Evolutionary conservation across 495 filamentous ascomycete species (phyloP), one percentile per base, ranked within the genome.

Genomic region (Xanthoparmelia taractica): DNA sequence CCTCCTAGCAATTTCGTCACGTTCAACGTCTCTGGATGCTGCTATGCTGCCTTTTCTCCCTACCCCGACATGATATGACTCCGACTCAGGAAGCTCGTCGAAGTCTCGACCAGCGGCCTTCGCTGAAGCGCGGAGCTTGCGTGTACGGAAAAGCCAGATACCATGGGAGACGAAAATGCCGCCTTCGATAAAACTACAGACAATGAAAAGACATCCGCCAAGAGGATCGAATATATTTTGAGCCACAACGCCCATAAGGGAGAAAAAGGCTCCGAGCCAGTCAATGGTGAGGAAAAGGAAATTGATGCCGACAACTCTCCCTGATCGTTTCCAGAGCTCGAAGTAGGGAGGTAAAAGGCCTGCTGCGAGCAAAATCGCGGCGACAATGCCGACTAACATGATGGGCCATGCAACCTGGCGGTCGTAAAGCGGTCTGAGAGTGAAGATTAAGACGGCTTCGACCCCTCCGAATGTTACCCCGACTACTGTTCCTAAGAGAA

Each of bases 221-320:
- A 90, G 70, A 13, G 85, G 72, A 69, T 92, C 89, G 67, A 91
- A 91, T 0, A 79, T 82, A 23, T 85, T 78, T 68, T 92, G 87
- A 0, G 82, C 84, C 38, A 84, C 86, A 82, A 55, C 40, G 40
- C 20, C 86, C 75, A 91, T 82, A 6, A 91, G 77, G 0, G 87
- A 90, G 72, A 92, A 90, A 64, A 91, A 79, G 0, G 88, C 89
- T 0, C 89, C 89, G 0, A 80, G 69, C 69, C 80, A 88, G 68
- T 93, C 89, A 65, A 91, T 83, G 0, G 77, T 75, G 8, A 93
- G 73, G 63, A 93, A 93, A 0, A 84, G 70, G 72, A 81, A 84
- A 61, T 80, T 86, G 27, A 91, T 84, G 2, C 88, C 88, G 41
- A 88, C 76, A 0, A 91, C 86, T 18, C 85, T 76, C 0, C 88